A percentile compares a stretch with the other conserved stretches of the same genome.
Conservation (phyloP, 2,329 filamentous ascomycete species). For the Coniochaeta pulveracea region DNA sequence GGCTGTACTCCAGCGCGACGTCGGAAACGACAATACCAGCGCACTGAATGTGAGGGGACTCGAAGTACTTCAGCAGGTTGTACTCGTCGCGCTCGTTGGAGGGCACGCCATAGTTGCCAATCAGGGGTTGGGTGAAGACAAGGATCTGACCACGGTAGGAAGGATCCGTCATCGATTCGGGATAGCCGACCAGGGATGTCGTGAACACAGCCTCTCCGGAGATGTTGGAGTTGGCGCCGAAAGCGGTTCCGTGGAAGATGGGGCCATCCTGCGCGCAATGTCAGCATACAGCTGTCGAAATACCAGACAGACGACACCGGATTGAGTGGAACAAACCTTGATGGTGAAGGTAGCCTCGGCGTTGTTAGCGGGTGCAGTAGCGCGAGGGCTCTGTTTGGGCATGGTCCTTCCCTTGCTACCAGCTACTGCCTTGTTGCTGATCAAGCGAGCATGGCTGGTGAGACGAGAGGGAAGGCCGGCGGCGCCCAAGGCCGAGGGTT, state of each 20-base stretch:
- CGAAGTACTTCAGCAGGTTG: conserved; percentile 93
- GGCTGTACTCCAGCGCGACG: conserved; percentile 86
- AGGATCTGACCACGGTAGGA: conserved; percentile 91
- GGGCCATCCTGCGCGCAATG: conserved; percentile 61
- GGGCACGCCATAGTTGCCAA: conserved; percentile 97
- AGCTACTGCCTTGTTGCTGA: conserved; percentile 41
- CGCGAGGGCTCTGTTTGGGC: conserved; percentile 43
- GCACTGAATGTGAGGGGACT: conserved; percentile 95
- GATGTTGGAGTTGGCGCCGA: conserved; percentile 92
- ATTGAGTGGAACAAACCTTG: no score
- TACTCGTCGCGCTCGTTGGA: conserved; percentile 74
- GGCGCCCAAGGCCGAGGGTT: conserved; percentile 36
- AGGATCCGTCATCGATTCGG: conserved; percentile 84
- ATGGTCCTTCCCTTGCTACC: conserved; percentile 60
- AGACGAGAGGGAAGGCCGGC: conserved; percentile 21
- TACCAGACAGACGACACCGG: not conserved
- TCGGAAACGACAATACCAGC: conserved; percentile 93
- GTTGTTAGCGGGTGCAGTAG: conserved; percentile 54
- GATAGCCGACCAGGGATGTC: conserved; percentile 93
- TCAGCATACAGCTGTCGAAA: conserved; percentile 16
- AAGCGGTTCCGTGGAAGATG: conserved; percentile 91
- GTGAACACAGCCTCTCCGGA: conserved; percentile 98
- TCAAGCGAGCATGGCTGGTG: conserved; percentile 21
- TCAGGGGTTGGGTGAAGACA: conserved; percentile 94
- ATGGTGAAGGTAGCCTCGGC: conserved; percentile 91